Evolutionary conservation across 768 basidiomycete species (phyloP).

Genomic region (Macrolepiota albuminosa): DNA sequence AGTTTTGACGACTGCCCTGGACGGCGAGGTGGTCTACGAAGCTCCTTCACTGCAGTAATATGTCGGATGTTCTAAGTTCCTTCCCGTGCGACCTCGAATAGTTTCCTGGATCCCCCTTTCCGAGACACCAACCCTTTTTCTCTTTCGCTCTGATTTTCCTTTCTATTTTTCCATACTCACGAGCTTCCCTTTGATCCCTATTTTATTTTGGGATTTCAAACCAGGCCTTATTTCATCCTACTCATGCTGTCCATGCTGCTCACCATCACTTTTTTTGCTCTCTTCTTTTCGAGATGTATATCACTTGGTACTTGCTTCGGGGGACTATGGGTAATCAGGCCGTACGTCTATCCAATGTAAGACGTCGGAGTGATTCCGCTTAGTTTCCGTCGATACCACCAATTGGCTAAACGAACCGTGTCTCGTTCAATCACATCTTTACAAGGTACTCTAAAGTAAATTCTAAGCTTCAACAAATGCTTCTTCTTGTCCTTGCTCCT

Average conservation of each 20-base stretch:
- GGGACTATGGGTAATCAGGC: background rate
- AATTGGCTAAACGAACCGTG: conserved; percentile 3
- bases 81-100: background rate
- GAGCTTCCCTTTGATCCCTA: background rate
- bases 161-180: background rate
- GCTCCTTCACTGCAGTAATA: background rate
- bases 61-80: background rate
- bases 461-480: background rate
- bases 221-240: background rate
- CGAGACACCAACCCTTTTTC: background rate
- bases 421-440: background rate
- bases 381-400: conserved; percentile 10
- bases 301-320: background rate
- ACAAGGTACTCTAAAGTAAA: background rate
- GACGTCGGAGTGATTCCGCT: conserved; percentile 5
- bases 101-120: background rate
- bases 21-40: conserved; percentile 52
- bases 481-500: background rate
- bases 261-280: background rate
- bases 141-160: background rate
- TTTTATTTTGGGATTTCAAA: background rate
- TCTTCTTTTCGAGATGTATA: background rate
- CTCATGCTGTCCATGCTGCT: background rate
- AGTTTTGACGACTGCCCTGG: conserved; percentile 74
- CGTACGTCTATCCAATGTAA: background rate